These are phyloP conservation scores for Manihot esculenta DNA, from an alignment of 441 rosid genomes.

Conservation along the genomic window DNA sequence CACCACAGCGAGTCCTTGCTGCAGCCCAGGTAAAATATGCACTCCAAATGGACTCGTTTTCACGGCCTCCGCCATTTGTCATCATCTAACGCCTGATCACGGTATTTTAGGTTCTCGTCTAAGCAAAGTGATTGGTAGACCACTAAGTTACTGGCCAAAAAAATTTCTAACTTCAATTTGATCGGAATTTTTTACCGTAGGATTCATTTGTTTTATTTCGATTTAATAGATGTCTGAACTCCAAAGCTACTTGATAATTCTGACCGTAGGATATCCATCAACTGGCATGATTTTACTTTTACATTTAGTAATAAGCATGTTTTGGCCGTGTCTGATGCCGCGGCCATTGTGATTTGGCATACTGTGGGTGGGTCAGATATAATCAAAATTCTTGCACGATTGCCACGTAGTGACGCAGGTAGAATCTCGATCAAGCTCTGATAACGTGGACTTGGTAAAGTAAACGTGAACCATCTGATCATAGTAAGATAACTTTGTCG, in stretches of 20 bases:
- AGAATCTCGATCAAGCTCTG: neutral
- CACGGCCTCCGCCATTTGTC: neutral
- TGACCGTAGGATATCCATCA: too few relatives aligned
- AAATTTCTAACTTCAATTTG: too few relatives aligned
- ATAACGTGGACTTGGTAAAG: neutral
- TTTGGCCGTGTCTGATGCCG: neutral
- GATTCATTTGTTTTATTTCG: too few relatives aligned
- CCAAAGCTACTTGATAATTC: too few relatives aligned
- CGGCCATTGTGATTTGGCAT: too few relatives aligned
- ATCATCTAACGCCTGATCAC: neutral
- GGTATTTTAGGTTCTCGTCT: neutral
- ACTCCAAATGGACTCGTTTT: constrained; percentile 5
- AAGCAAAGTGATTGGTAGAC: neutral
- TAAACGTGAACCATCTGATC: too few relatives aligned
- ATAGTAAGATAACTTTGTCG: too few relatives aligned
- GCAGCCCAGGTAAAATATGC: constrained; percentile 60
- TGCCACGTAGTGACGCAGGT: neutral
- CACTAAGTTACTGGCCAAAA: too few relatives aligned
- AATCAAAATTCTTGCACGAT: constrained; percentile 1
- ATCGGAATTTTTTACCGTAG: too few relatives aligned
- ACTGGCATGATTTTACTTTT: too few relatives aligned
- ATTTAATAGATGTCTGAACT: too few relatives aligned
- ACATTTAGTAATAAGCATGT: neutral
- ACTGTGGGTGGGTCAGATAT: neutral
- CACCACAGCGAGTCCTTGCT: constrained; percentile 68